Evolutionary conservation across 129 eudicot species (phyloP), one percentile per base, ranked within the genome.

Genomic region (Helianthus tuberosus): DNA sequence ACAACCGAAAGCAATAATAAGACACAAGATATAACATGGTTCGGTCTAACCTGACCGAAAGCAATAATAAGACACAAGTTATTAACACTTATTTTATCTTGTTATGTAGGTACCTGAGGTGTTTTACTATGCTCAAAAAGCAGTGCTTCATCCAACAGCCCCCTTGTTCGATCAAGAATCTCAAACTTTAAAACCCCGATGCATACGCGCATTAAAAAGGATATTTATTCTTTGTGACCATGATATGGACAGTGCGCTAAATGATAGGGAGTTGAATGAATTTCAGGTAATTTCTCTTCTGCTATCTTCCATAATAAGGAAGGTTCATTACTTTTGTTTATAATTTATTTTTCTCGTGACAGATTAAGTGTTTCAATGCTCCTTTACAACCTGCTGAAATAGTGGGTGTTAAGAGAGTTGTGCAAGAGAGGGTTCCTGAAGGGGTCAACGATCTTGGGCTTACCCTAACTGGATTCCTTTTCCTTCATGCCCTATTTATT

Each of bases 301-400:
- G 69, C 29, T 61, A 38, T 73, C 47, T 8, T 55, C 39, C 75
- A 38, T 17, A 10, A 51, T 65, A 62, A 63, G 64, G 43, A 48
- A 55, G 62, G 64, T 65, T 61, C 49, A 55, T 54, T 75, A 57
- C 49, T 32, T 64, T 64, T 48, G 13, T 64, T 58, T 48, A 41
- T 69, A 72, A 16, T 36, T 62, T 66, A 52, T 62, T 69, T 69
- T 75, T 54, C 46, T 72, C 49, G n/a, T 78, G 55, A 72, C 86
- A 93, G 98, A 89, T 94, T 25, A 90, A 86, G 83, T 94, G 98
- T 69, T 94, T 94, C 81, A 90, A 90, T 85, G 93, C 97, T 79
- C 97, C 98, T 36, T 66, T 94, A 76, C 98, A 94, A 78, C 98
- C 98, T 81, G 89, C 93, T 70, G 98, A 94, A 85, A 86, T 90